Percentiles rank a stretch among this genome's conserved stretches.
Evolutionary conservation across 495 filamentous ascomycete genomes (phyloP).

Genomic region (Penicillium antarcticum): DNA sequence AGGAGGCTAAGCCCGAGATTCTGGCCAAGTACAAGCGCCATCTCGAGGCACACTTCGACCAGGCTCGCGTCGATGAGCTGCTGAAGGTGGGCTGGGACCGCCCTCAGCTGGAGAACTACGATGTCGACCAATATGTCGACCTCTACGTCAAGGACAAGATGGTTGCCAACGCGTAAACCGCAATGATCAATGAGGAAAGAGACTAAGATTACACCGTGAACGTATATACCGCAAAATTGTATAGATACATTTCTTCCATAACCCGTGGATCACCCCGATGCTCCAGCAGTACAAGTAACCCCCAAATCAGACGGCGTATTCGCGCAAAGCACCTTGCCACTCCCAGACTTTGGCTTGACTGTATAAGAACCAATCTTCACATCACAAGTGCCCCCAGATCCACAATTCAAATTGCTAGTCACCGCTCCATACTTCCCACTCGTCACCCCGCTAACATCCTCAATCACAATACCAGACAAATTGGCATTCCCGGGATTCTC

Average conservation of each 20-base stretch:
- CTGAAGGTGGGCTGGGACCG: slow-evolving; percentile 70
- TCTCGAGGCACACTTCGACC: slow-evolving; percentile 74
- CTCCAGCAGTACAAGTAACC: slow-evolving; percentile 36
- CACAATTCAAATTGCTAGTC: slow-evolving; percentile 38
- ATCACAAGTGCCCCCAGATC: slow-evolving; percentile 35
- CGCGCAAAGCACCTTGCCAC: slow-evolving; percentile 33
- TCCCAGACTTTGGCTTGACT: slow-evolving; percentile 32
- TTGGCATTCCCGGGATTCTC: slow-evolving; percentile 32
- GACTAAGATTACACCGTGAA: background rate
- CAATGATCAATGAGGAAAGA: background rate
- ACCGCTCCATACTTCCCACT: slow-evolving; percentile 36
- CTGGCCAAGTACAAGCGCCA: slow-evolving; percentile 93
- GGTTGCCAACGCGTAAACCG: slow-evolving; percentile 30
- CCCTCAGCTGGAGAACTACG: slow-evolving; percentile 71
- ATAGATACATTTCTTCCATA: background rate
- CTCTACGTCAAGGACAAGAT: slow-evolving; percentile 75
- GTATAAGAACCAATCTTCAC: slow-evolving; percentile 30
- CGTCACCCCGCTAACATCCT: slow-evolving; percentile 38
- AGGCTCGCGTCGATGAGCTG: slow-evolving; percentile 73
- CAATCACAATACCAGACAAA: slow-evolving; percentile 33
- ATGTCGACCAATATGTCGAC: slow-evolving; percentile 91
- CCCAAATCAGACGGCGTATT: slow-evolving; percentile 35
- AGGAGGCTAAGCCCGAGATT: slow-evolving; percentile 97
- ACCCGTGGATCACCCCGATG: slow-evolving; percentile 24
- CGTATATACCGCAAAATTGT: slow-evolving; percentile 16